phyloP scores from a whole-genome alignment of 129 eudicot species.

The Centaurea solstitialis region DNA sequence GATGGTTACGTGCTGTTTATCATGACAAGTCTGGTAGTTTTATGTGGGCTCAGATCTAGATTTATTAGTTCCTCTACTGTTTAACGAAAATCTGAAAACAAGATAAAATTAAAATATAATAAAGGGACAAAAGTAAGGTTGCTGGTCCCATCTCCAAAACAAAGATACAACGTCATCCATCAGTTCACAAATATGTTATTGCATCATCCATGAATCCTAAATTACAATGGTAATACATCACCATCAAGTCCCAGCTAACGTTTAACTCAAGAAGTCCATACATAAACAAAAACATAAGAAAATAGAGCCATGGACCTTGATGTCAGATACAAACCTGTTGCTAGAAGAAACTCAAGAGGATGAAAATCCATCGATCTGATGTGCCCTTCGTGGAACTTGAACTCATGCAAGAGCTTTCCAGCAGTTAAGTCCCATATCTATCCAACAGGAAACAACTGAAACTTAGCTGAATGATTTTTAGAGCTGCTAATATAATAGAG shows the following conservation, averaged over 20 bases:
- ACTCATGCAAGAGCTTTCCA: conserved; percentile 91
- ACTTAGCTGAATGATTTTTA: not conserved
- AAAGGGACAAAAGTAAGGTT: not conserved
- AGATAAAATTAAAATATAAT: not conserved
- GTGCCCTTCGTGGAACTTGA: conserved; percentile 87
- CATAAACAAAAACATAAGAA: conserved; percentile 1
- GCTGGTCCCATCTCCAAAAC: not conserved
- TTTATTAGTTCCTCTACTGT: not conserved
- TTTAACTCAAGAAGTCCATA: not conserved
- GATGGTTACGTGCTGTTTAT: not conserved
- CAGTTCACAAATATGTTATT: not conserved
- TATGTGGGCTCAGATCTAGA: not conserved
- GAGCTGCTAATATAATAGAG: not conserved
- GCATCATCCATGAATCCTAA: not conserved
- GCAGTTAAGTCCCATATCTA: conserved; percentile 97
- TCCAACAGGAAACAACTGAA: conserved; percentile 10
- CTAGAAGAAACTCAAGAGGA: conserved; percentile 90
- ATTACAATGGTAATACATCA: not conserved
- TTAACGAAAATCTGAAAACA: not conserved
- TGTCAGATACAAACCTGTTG: conserved; percentile 61
- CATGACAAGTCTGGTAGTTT: not conserved
- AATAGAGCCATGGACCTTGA: not conserved
- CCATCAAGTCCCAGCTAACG: not conserved
- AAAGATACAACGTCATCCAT: not conserved
- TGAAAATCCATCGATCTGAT: conserved; percentile 84